Base-by-base conservation (phyloP, 2,329 filamentous ascomycete species). In the Triangularia verruculosa region DNA sequence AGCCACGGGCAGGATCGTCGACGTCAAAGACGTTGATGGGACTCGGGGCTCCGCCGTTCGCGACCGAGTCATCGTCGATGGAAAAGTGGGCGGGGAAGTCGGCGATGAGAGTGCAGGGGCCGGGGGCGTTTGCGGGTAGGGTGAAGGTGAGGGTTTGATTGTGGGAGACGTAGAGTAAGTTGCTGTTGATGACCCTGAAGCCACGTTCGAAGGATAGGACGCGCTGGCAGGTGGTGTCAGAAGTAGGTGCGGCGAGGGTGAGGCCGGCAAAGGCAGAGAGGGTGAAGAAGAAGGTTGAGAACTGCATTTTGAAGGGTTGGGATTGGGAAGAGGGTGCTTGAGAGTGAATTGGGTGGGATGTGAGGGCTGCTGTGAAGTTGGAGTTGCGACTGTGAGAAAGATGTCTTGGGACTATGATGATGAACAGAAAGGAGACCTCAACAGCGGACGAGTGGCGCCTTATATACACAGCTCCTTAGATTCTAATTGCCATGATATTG, bases 91-190 rank as follows among this genome's bases (percentile, higher is more conserved):
- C 66, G 7, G 73, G 73, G 67, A 74, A 73, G 53, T 63, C 63
- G 57, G 68, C 70, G 55, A 71, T 61, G 11, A 74, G 70, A 32
- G 64, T 52, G 71, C 73, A 74, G 12, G 72, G 67, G 8, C 70
- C 71, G 28, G 28, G 32, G 39, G 63, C 54, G 52, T 30, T 3
- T 13, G 55, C 5, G 30, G 69, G 69, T 27, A 72, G 59, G 60
- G 61, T 47, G 66, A 72, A 71, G 24, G 61, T 57, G 3, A 72
- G 17, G 22, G 64, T 58, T 51, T 68, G 61, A 56, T 56, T 56
- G 22, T 47, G 30, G 30, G 28, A 43, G 54, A 54, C 20, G 52
- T 27, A 24, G n/a, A 28, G 4, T 2, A 51, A n/a, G 25, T 24
- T 2, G n/a, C 58, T 52, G 56, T 61, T 39, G 8, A 61, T 53